Conservation (phyloP, 768 basidiomycete species). For the Chalciporus pseudorubinellus region DNA sequence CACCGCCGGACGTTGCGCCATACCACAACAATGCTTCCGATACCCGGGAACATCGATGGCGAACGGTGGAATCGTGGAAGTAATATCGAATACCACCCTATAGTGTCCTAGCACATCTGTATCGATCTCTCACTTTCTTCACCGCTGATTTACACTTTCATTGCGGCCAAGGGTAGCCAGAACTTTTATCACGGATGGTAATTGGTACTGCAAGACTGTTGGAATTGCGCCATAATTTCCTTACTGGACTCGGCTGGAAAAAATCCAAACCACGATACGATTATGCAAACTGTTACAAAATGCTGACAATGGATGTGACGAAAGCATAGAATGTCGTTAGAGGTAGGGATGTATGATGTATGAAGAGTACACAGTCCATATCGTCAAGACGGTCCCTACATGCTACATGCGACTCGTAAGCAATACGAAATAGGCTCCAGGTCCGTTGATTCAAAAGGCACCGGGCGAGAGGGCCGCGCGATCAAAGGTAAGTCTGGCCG, state of each 20-base stretch:
- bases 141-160: background rate
- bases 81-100: constrained; percentile 4
- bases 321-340: background rate
- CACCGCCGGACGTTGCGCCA: constrained; percentile 31
- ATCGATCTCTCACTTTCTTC: background rate
- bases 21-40: constrained; percentile 12
- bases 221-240: too few relatives aligned
- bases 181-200: too few relatives aligned
- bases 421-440: background rate
- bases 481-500: constrained; percentile 63
- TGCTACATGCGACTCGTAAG: background rate
- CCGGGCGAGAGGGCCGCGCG: constrained; percentile 60
- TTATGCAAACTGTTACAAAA: too few relatives aligned
- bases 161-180: too few relatives aligned
- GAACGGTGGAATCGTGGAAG: constrained; percentile 38
- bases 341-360: background rate
- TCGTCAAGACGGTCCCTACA: background rate
- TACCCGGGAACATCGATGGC: constrained; percentile 36
- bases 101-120: background rate
- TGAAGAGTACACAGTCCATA: background rate
- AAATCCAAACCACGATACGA: too few relatives aligned
- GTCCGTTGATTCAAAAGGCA: constrained; percentile 44
- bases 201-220: too few relatives aligned
- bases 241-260: too few relatives aligned
- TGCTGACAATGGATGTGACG: background rate